Conservation (phyloP, 495 filamentous ascomycete genomes). For the Neurospora sp. region DNA sequence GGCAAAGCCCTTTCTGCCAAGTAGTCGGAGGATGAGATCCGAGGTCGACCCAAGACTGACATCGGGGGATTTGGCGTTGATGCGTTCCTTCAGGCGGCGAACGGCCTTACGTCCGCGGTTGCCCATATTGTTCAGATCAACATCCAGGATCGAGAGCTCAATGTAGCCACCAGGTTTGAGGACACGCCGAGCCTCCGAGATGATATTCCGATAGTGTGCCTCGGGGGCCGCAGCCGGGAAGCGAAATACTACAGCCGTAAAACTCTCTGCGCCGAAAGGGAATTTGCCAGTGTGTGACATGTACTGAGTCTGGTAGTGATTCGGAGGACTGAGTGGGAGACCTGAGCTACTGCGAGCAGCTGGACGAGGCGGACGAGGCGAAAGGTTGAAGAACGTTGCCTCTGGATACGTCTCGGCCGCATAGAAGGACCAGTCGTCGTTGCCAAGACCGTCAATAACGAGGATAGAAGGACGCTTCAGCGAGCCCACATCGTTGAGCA, state of each 20-base stretch:
- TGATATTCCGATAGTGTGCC: conserved; percentile 60
- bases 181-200: conserved; percentile 84
- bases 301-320: conserved; percentile 79
- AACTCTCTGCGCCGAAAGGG: conserved; percentile 80
- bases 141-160: conserved; percentile 74
- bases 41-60: conserved; percentile 63
- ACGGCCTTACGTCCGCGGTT: conserved; percentile 64
- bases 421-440: conserved; percentile 97
- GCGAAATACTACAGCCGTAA: conserved; percentile 75
- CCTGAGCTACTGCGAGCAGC: conserved; percentile 23
- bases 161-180: conserved; percentile 83
- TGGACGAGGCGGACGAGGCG: conserved; percentile 37
- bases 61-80: conserved; percentile 46
- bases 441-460: conserved; percentile 76
- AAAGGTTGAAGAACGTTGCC: conserved; percentile 78
- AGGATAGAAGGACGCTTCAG: conserved; percentile 56
- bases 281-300: conserved; percentile 56
- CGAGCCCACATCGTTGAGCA: conserved; percentile 39
- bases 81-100: conserved; percentile 63
- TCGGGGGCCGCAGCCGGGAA: conserved; percentile 74
- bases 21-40: conserved; percentile 64
- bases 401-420: conserved; percentile 83
- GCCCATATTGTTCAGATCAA: conserved; percentile 83
- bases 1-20: conserved; percentile 71
- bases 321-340: conserved; percentile 56